These are phyloP conservation scores for Didymellaceae sp. DNA, from an alignment of 2,329 filamentous ascomycete species.

Conservation along the genomic window DNA sequence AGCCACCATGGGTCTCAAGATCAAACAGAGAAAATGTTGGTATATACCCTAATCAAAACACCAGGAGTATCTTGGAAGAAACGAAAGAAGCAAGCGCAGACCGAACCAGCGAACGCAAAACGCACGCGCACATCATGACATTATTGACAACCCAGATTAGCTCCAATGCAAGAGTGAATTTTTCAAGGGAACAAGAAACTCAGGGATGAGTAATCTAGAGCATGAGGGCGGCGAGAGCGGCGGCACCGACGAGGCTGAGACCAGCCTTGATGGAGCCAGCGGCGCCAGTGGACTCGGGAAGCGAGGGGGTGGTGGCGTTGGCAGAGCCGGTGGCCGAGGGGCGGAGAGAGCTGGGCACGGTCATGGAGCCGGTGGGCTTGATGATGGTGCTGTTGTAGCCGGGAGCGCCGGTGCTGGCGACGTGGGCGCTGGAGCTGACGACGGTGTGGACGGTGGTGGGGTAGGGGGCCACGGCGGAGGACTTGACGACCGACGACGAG, in stretches of 20 bases:
- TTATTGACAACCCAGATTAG: slow-evolving; percentile 27
- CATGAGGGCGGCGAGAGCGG: slow-evolving; percentile 52
- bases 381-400: slow-evolving; percentile 33
- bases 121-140: slow-evolving; percentile 25
- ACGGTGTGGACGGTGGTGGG: slow-evolving; percentile 25
- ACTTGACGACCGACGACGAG: slow-evolving; percentile 16
- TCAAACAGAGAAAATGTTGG: slow-evolving; percentile 14
- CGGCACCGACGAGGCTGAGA: slow-evolving; percentile 50
- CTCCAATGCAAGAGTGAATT: slow-evolving; percentile 11
- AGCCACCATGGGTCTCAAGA: slow-evolving; percentile 15
- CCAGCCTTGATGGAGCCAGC: slow-evolving; percentile 42
- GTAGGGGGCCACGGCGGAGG: slow-evolving; percentile 21
- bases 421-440: slow-evolving; percentile 15
- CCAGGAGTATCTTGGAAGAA: slow-evolving; percentile 24
- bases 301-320: slow-evolving; percentile 31
- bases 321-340: slow-evolving; percentile 37
- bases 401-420: slow-evolving; percentile 31
- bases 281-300: slow-evolving; percentile 41
- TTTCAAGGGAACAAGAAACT: slow-evolving; percentile 12
- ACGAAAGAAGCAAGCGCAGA: slow-evolving; percentile 5
- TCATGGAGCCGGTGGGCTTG: slow-evolving; percentile 44
- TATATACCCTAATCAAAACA: slow-evolving; percentile 26
- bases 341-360: slow-evolving; percentile 40
- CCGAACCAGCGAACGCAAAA: slow-evolving; percentile 16
- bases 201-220: slow-evolving; percentile 33